Evolutionary conservation across 306 rosid genomes (phyloP).

Genomic region (Acacia confusa): DNA sequence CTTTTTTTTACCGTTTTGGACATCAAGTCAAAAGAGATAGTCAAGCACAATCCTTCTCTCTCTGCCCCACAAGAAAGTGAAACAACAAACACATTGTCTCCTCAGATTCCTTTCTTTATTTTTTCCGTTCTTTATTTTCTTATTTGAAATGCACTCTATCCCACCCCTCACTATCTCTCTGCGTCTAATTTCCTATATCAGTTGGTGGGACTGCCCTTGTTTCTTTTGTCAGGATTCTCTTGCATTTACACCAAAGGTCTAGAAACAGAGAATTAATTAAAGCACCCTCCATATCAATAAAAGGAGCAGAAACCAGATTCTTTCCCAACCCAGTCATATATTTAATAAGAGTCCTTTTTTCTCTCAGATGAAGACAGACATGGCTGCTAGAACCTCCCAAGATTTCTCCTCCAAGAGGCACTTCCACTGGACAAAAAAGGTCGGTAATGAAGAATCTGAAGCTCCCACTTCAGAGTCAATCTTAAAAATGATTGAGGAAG

Average conservation of each 20-base stretch:
- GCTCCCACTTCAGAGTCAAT: conserved; percentile 48
- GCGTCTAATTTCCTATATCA: conserved; percentile 62
- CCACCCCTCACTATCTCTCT: conserved; percentile 30
- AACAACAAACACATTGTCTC: conserved; percentile 72
- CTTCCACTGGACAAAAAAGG: conserved; percentile 94
- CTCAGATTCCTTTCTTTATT: conserved; percentile 82
- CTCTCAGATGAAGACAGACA: conserved; percentile 55
- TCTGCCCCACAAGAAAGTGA: conserved; percentile 83
- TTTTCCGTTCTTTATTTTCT: conserved; percentile 48
- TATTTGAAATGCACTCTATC: conserved; percentile 43
- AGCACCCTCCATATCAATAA: conserved; percentile 46
- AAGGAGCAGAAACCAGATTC: conserved; percentile 42
- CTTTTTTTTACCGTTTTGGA: conserved; percentile 35
- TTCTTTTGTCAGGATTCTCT: conserved; percentile 96
- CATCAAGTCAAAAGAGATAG: conserved; percentile 70
- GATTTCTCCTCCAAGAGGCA: conserved; percentile 88
- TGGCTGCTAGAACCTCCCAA: conserved; percentile 62
- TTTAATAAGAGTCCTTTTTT: conserved; percentile 30
- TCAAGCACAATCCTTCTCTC: conserved; percentile 56
- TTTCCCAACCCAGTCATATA: conserved; percentile 31
- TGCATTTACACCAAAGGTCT: conserved; percentile 47
- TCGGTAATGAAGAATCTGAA: conserved; percentile 65
- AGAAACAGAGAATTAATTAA: conserved; percentile 47
- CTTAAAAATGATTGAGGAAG: conserved; percentile 41
- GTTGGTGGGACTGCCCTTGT: conserved; percentile 84